A percentile compares a stretch with the other conserved stretches of the same genome.
Evolutionary conservation across 768 basidiomycete genomes (phyloP).

Genomic region (Mrakia blollopis): DNA sequence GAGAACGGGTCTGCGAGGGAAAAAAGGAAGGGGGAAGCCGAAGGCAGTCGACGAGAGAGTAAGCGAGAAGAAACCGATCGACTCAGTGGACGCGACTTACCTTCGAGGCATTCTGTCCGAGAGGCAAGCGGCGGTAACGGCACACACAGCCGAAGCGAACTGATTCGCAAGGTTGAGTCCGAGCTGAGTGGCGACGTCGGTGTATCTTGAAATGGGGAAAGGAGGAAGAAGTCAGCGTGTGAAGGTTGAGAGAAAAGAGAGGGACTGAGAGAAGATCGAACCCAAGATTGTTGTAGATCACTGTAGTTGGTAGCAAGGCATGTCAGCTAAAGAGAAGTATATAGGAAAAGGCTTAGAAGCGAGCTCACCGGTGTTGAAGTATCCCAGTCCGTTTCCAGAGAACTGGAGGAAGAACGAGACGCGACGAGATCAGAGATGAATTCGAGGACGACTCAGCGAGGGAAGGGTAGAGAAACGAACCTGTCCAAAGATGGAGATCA

Average conservation of each 20-base stretch:
- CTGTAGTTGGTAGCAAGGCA: too few relatives aligned
- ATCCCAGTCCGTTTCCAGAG: conserved; percentile 53
- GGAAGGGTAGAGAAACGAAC: conserved; percentile 34
- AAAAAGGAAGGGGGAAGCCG: too few relatives aligned
- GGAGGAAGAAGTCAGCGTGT: too few relatives aligned
- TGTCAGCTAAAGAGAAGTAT: too few relatives aligned
- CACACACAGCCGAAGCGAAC: conserved; percentile 42
- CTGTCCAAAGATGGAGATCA: conserved; percentile 58
- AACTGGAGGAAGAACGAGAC: not conserved
- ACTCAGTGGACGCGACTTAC: too few relatives aligned
- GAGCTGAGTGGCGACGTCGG: conserved; percentile 39
- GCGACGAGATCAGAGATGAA: not conserved
- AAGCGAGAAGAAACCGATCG: too few relatives aligned
- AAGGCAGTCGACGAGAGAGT: too few relatives aligned
- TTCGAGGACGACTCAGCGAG: not conserved
- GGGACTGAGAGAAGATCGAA: too few relatives aligned
- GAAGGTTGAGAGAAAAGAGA: not conserved
- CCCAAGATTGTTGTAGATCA: conserved; percentile 21
- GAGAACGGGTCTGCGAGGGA: conserved; percentile 34
- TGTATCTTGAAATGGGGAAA: not conserved
- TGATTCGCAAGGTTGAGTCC: conserved; percentile 45
- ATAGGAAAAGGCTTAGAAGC: not conserved
- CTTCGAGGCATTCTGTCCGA: conserved; percentile 38
- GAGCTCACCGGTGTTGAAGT: conserved; percentile 39
- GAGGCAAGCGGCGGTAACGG: conserved; percentile 41